Percentiles rank a stretch among this genome's conserved stretches.
phyloP scores from a whole-genome alignment of 1,139 yeast species.

The Kodamaea derodonti region DNA sequence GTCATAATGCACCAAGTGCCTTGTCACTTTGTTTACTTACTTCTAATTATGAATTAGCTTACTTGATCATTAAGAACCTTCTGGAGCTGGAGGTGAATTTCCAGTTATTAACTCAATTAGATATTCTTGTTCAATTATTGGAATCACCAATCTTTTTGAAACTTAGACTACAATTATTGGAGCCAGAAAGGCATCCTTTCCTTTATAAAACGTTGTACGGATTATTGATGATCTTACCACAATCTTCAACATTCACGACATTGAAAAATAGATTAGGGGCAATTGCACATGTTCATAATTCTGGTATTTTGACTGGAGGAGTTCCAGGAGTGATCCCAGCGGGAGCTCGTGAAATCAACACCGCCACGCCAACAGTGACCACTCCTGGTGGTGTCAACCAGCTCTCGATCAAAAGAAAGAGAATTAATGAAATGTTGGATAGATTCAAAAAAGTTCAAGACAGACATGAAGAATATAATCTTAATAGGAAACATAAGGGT shows the following conservation, averaged over 20 bases:
- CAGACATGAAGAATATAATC: slow-evolving; percentile 37
- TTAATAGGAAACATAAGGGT: slow-evolving; percentile 10
- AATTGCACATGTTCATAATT: slow-evolving; percentile 22
- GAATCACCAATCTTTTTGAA: slow-evolving; percentile 86
- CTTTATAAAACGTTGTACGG: slow-evolving; percentile 89
- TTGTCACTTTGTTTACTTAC: slow-evolving; percentile 82
- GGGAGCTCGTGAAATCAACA: slow-evolving; percentile 3
- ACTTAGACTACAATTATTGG: slow-evolving; percentile 78
- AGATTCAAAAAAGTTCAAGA: slow-evolving; percentile 60
- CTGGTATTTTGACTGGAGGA: slow-evolving; percentile 13
- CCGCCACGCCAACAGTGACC: slow-evolving; percentile 1
- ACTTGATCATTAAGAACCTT: slow-evolving; percentile 67
- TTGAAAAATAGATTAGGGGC: slow-evolving; percentile 73
- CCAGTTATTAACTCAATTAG: slow-evolving; percentile 70
- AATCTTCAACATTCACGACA: slow-evolving; percentile 84
- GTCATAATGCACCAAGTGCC: slow-evolving; percentile 87
- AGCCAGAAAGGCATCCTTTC: slow-evolving; percentile 80
- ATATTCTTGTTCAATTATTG: slow-evolving; percentile 71
- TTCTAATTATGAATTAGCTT: slow-evolving; percentile 87
- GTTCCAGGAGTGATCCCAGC: slow-evolving; percentile 18
- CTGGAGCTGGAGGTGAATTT: slow-evolving; percentile 75
- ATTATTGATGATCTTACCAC: slow-evolving; percentile 89
- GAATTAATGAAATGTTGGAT: slow-evolving; percentile 54
- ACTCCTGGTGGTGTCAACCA: slow-evolving; percentile 19
- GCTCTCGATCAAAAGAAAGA: slow-evolving; percentile 38